phyloP scores from a whole-genome alignment of 305 asterid genomes.

The Ilex paraguariensis region DNA sequence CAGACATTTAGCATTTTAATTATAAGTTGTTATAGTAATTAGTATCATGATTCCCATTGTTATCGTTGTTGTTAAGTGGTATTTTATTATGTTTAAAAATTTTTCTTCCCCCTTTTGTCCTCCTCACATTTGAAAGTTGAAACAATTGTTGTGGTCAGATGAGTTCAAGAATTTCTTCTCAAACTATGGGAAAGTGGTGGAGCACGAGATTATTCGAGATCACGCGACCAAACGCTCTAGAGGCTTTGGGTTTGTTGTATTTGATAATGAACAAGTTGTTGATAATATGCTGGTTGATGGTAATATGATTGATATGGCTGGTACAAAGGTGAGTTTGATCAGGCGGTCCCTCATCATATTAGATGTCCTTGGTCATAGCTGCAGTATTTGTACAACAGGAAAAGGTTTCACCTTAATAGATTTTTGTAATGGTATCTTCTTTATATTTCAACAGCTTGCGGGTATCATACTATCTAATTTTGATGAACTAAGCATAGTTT shows the following conservation, averaged over 20 bases:
- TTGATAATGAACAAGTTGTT: constrained; percentile 80
- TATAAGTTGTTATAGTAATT: too few species aligned
- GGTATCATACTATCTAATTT: too few species aligned
- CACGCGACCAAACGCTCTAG: constrained; percentile 85
- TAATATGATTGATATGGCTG: constrained; percentile 90
- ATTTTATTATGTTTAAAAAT: background rate
- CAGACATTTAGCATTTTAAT: constrained; percentile 5
- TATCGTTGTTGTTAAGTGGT: background rate
- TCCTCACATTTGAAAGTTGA: background rate
- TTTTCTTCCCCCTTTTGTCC: background rate
- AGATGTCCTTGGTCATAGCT: constrained; percentile 13
- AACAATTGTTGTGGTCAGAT: constrained; percentile 27
- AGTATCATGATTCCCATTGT: too few species aligned
- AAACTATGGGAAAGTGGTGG: constrained; percentile 71
- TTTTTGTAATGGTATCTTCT: background rate
- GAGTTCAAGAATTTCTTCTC: constrained; percentile 85
- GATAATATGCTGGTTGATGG: constrained; percentile 72
- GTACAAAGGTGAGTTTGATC: constrained; percentile 67
- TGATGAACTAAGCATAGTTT: too few species aligned
- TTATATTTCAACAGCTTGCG: too few species aligned
- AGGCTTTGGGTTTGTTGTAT: constrained; percentile 91
- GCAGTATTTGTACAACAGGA: constrained; percentile 2
- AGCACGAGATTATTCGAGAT: constrained; percentile 90
- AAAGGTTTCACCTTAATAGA: background rate
- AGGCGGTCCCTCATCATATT: constrained; percentile 7